Evolutionary conservation across 2,329 filamentous ascomycete genomes (phyloP), one percentile per base, ranked within the genome.

Genomic region (Aureobasidium sp.): DNA sequence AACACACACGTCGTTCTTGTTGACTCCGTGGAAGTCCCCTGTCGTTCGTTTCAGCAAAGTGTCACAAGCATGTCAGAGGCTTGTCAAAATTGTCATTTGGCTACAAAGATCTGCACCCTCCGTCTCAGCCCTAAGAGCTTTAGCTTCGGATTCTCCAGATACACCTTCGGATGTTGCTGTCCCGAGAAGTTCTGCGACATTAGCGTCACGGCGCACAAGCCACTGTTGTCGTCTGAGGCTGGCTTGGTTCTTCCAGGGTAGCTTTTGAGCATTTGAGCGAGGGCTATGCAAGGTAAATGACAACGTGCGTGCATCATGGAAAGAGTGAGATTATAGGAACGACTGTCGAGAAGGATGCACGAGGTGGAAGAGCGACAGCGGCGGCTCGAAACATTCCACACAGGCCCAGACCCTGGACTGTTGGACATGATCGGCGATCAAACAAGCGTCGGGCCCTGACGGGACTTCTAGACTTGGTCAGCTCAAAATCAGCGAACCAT

Each of bases 401-500:
- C 9, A n/a, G 8, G 25, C 34, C 52, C 9, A 56, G 52, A 56
- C 52, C 52, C 52, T 56, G 27, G 17, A n/a, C 9, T 20, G 4
- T 22, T 14, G 9, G 15, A 56, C 17, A 20, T 4, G 52, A 56
- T 56, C 52, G 52, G 4, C 52, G 52, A 56, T 56, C 37, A 41
- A 56, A 34, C 27, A 55, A 39, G 51, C 25, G 36, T 41, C 52
- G 27, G 37, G 52, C 52, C 39, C 52, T 44, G 52, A 12, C 39
- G 39, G 39, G 36, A n/a, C 25, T 44, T 56, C n/a, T 41, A 39
- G 47, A 49, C 29, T 20, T 39, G 39, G 25, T 44, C 39, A 56
- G 52, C 29, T 47, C 55, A 47, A 45, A 47, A 45, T 47, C 55
- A 36, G 42, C 55, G 55, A 58, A 58, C 55, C 55, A 58, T 37